Conservation (phyloP, 768 basidiomycete species). For the Dacryopinax primogenitus region DNA sequence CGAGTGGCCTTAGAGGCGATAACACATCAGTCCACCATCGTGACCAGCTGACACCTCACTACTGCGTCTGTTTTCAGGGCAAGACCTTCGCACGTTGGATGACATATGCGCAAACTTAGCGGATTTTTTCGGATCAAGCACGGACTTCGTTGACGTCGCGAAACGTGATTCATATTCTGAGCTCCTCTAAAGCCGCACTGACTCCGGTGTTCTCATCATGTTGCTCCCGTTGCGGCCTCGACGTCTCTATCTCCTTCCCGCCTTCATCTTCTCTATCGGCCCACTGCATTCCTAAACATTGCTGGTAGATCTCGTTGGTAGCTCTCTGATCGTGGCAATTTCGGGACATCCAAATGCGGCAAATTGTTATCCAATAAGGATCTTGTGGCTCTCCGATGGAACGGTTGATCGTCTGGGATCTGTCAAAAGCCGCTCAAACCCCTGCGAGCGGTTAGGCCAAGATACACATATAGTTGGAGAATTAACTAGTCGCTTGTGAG, state of each 20-base stretch:
- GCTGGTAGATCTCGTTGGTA: too few relatives aligned
- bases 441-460: background rate
- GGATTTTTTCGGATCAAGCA: background rate
- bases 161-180: background rate
- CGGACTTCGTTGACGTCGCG: background rate
- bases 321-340: too few relatives aligned
- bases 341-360: background rate
- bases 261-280: background rate
- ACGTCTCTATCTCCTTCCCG: constrained; percentile 5
- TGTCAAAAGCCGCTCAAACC: background rate
- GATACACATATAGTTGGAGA: too few relatives aligned
- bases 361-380: background rate
- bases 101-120: background rate
- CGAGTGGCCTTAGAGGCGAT: background rate
- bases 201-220: background rate
- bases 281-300: too few relatives aligned
- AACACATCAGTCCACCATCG: background rate
- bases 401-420: background rate
- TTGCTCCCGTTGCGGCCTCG: background rate
- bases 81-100: background rate
- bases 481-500: too few relatives aligned
- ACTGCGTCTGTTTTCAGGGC: background rate
- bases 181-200: background rate
- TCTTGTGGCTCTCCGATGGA: background rate
- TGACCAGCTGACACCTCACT: background rate